Evolutionary conservation across 306 rosid species (phyloP).

Genomic region (Lathyrus tuberosus): DNA sequence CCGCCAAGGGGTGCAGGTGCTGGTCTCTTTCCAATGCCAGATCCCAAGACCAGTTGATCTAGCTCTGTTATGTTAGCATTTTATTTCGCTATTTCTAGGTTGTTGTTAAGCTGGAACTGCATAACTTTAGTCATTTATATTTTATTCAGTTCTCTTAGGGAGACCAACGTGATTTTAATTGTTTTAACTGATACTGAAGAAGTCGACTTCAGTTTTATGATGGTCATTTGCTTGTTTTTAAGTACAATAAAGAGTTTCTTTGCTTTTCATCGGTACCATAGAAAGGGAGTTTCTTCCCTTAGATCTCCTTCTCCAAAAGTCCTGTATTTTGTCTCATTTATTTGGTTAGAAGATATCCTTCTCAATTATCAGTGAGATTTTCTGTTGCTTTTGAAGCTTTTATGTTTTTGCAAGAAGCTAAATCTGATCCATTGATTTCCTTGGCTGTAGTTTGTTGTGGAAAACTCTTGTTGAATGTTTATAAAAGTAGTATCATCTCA

Average conservation of each 20-base stretch:
- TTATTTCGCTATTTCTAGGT: conserved; percentile 25
- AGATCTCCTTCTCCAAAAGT: neutral
- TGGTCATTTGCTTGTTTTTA: conserved; percentile 27
- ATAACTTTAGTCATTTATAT: conserved; percentile 30
- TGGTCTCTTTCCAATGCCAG: conserved; percentile 96
- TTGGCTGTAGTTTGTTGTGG: neutral
- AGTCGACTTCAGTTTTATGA: conserved; percentile 32
- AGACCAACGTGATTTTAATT: conserved; percentile 35
- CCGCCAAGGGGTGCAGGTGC: conserved; percentile 89
- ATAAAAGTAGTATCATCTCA: too few relatives aligned
- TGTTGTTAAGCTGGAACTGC: conserved; percentile 42
- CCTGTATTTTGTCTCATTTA: neutral
- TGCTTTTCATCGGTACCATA: neutral
- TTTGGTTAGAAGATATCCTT: neutral
- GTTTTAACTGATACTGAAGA: conserved; percentile 35
- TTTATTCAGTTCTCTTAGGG: conserved; percentile 37
- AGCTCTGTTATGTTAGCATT: conserved; percentile 23
- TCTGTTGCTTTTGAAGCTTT: neutral
- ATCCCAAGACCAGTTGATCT: conserved; percentile 82
- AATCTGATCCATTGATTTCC: neutral
- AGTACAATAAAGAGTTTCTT: conserved; percentile 32
- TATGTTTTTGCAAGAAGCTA: conserved; percentile 6
- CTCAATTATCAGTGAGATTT: neutral
- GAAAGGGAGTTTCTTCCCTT: conserved; percentile 6
- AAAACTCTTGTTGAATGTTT: neutral